Conservation (phyloP, 345 rosid species). For the Salix brachista region DNA sequence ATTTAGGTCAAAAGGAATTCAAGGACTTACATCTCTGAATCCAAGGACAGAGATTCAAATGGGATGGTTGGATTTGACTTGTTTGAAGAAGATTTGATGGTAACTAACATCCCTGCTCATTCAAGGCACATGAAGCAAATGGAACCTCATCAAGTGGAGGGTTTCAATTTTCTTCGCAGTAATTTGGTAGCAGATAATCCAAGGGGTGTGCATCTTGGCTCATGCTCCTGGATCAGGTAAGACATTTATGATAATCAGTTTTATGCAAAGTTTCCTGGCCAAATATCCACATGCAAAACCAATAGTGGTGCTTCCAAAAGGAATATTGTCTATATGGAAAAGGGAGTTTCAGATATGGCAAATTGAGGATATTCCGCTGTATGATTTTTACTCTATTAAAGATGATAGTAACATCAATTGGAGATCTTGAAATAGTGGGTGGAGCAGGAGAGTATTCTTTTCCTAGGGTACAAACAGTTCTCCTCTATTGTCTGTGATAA, state of each 20-base stretch:
- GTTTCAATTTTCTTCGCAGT: conserved; percentile 69
- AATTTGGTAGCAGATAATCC: conserved; percentile 70
- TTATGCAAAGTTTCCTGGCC: conserved; percentile 84
- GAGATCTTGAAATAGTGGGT: conserved; percentile 68
- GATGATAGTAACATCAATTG: conserved; percentile 70
- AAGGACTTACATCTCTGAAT: conserved; percentile 53
- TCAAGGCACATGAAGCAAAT: conserved; percentile 76
- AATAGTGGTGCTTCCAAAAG: conserved; percentile 77
- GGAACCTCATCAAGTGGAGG: conserved; percentile 89
- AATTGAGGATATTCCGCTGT: conserved; percentile 61
- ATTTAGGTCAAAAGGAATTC: conserved; percentile 56
- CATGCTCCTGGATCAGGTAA: conserved; percentile 99
- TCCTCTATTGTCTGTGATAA: conserved; percentile 61
- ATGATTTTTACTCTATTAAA: conserved; percentile 66
- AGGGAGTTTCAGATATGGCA: conserved; percentile 80
- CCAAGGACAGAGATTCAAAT: conserved; percentile 42
- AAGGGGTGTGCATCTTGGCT: conserved; percentile 89
- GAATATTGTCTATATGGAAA: conserved; percentile 82
- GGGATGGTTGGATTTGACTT: conserved; percentile 42
- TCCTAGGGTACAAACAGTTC: conserved; percentile 88
- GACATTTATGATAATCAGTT: conserved; percentile 86
- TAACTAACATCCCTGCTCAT: conserved; percentile 64
- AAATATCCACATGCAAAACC: conserved; percentile 76
- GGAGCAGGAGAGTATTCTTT: conserved; percentile 64
- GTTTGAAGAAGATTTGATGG: conserved; percentile 47